Percentiles rank a stretch among this genome's conserved stretches.
phyloP scores from a whole-genome alignment of 495 filamentous ascomycete genomes.

The Chaetomium fimeti region DNA sequence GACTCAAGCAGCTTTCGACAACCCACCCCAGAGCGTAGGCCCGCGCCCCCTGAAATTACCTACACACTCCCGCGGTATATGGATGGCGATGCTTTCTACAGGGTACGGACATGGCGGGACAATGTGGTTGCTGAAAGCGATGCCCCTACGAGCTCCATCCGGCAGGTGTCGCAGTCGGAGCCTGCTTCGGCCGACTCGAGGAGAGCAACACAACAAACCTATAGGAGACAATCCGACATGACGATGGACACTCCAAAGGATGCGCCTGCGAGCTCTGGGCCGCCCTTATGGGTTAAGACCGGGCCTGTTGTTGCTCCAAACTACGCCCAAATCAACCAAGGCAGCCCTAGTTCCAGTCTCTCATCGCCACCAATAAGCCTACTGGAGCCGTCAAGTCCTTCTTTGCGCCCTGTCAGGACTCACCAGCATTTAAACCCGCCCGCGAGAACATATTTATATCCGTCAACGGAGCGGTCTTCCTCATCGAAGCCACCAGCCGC shows the following conservation, averaged over 20 bases:
- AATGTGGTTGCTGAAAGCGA: constrained; percentile 13
- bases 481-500: not conserved
- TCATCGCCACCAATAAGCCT: not conserved
- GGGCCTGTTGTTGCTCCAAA: not conserved
- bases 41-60: constrained; percentile 10
- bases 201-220: constrained; percentile 7
- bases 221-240: not conserved
- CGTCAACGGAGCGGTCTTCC: not conserved
- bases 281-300: not conserved
- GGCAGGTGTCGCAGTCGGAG: not conserved
- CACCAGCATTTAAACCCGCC: constrained; percentile 1
- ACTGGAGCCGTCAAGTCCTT: constrained; percentile 2
- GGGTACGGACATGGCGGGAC: constrained; percentile 28
- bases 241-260: not conserved
- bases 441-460: not conserved
- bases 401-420: constrained; percentile 1
- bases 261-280: not conserved
- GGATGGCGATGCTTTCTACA: constrained; percentile 13
- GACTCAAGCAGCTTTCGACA: constrained; percentile 32
- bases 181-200: constrained; percentile 17
- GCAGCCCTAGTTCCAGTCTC: not conserved
- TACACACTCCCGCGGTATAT: constrained; percentile 11
- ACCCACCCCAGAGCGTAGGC: constrained; percentile 33
- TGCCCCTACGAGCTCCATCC: not conserved
- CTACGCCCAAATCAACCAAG: constrained; percentile 1